phyloP scores from a whole-genome alignment of 2,329 filamentous ascomycete genomes.

The Colletotrichum viniferum region DNA sequence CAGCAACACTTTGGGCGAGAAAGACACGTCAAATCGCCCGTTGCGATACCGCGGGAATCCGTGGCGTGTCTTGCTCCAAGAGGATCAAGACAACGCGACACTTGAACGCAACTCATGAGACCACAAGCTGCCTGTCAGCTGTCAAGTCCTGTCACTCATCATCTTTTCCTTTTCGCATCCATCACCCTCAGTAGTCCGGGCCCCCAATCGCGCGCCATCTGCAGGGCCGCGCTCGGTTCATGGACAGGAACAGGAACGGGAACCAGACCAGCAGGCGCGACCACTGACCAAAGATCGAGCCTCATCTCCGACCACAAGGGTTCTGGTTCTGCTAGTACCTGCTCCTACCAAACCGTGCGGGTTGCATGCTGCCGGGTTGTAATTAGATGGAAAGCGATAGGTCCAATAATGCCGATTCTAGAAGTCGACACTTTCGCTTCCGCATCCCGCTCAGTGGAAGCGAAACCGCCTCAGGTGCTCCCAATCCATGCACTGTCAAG shows the following conservation, averaged over 20 bases:
- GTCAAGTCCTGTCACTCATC: not conserved
- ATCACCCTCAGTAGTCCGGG: not conserved
- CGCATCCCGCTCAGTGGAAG: not conserved
- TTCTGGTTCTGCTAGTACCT: not conserved
- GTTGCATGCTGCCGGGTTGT: not conserved
- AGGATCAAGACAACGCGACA: not conserved
- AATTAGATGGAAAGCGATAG: conserved; percentile 9
- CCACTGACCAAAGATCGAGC: not conserved
- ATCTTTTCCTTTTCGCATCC: not conserved
- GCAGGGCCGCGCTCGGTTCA: not conserved
- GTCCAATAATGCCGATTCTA: conserved; percentile 2
- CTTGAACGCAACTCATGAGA: not conserved
- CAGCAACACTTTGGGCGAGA: not conserved
- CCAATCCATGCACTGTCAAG: not conserved
- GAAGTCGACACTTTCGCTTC: conserved; percentile 17
- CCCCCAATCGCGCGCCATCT: not conserved
- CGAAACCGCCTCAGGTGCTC: conserved; percentile 17
- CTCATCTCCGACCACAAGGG: conserved; percentile 14
- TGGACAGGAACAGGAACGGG: not conserved
- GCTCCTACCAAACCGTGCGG: not conserved
- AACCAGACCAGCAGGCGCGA: not conserved
- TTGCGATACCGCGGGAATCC: not conserved
- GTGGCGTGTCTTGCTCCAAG: not conserved
- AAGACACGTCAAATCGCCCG: not conserved
- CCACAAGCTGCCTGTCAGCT: not conserved